These are phyloP conservation scores for Vigna reflexopilosa DNA, from an alignment of 306 rosid genomes.

Conservation along the genomic window DNA sequence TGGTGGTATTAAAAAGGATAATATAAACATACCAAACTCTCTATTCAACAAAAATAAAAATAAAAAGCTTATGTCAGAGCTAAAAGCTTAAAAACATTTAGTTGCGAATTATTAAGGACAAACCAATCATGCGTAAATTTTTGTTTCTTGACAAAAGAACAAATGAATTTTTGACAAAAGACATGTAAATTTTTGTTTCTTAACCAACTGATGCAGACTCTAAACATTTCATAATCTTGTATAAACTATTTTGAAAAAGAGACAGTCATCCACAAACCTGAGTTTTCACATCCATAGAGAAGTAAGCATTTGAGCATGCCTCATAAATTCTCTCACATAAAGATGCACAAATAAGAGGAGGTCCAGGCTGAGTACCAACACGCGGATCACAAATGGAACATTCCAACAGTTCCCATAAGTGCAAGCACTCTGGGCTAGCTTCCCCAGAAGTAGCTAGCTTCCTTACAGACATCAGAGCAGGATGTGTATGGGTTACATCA, in stretches of 20 bases:
- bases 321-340: slow-evolving; percentile 77
- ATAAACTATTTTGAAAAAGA: background rate
- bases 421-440: slow-evolving; percentile 82
- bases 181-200: slow-evolving; percentile 1
- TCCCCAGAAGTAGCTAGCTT: slow-evolving; percentile 88
- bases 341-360: slow-evolving; percentile 81
- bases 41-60: slow-evolving; percentile 3
- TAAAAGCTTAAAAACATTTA: slow-evolving; percentile 25
- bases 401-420: slow-evolving; percentile 91
- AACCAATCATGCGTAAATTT: slow-evolving; percentile 1
- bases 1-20: slow-evolving; percentile 28
- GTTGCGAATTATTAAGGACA: slow-evolving; percentile 25
- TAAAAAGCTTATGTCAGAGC: background rate
- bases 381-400: slow-evolving; percentile 91
- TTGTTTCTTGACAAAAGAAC: background rate
- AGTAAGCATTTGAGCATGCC: slow-evolving; percentile 88
- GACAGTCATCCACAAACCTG: slow-evolving; percentile 60
- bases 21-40: background rate
- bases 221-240: slow-evolving; percentile 15
- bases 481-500: slow-evolving; percentile 80
- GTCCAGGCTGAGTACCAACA: slow-evolving; percentile 78
- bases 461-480: slow-evolving; percentile 76
- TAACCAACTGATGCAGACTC: slow-evolving; percentile 4
- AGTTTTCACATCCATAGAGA: slow-evolving; percentile 80
- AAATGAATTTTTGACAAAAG: slow-evolving; percentile 11